Conservation (phyloP, 164 flowering plant genomes). For the Berberis thunbergii region DNA sequence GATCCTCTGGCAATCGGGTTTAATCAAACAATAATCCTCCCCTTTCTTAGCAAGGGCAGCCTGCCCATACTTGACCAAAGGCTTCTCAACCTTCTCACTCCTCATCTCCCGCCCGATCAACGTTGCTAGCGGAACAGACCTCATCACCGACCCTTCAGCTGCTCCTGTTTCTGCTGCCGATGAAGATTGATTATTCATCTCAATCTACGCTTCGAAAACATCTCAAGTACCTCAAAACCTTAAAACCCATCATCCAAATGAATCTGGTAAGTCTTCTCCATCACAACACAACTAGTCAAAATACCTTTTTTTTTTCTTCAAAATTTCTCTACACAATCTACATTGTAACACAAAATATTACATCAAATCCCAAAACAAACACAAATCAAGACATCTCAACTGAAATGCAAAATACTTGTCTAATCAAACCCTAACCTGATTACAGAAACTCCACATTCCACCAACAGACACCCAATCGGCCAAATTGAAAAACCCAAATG, state of each 20-base stretch:
- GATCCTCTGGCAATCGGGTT: constrained; percentile 68
- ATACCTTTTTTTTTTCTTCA: too few relatives aligned
- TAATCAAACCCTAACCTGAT: not conserved
- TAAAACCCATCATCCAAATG: too few relatives aligned
- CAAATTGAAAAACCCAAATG: too few relatives aligned
- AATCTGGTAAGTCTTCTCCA: too few relatives aligned
- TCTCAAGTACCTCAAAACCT: too few relatives aligned
- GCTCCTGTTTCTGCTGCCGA: too few relatives aligned
- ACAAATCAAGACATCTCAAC: not conserved
- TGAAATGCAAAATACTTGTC: not conserved
- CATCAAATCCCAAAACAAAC: not conserved
- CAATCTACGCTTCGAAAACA: too few relatives aligned
- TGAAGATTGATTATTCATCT: too few relatives aligned
- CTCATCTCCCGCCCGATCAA: constrained; percentile 88
- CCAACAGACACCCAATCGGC: not conserved
- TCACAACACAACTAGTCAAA: too few relatives aligned
- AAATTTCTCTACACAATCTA: too few relatives aligned
- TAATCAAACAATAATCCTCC: constrained; percentile 82
- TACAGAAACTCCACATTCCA: not conserved
- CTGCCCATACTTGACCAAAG: constrained; percentile 68
- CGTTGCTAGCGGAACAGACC: constrained; percentile 75
- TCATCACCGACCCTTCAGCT: constrained; percentile 17
- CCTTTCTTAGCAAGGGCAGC: constrained; percentile 94
- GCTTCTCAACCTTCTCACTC: constrained; percentile 68
- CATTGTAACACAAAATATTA: too few relatives aligned